Conservation (phyloP, 2,329 filamentous ascomycete genomes). For the Penicillium sumatraense region DNA sequence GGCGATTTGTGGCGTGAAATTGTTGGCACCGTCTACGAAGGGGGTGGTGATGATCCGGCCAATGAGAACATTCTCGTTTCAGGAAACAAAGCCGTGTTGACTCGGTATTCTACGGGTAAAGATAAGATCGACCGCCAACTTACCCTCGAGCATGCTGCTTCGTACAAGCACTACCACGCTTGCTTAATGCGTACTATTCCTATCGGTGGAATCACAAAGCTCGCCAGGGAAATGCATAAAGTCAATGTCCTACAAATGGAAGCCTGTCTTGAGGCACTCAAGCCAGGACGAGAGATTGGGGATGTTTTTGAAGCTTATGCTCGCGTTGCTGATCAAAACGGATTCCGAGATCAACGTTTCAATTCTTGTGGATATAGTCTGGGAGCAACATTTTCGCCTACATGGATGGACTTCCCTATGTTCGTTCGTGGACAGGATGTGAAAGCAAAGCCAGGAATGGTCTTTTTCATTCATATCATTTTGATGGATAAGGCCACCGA, state of each 20-base stretch:
- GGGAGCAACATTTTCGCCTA: conserved; percentile 34
- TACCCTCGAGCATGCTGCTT: conserved; percentile 39
- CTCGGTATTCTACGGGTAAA: conserved; percentile 38
- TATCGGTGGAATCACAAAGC: conserved; percentile 32
- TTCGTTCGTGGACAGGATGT: conserved; percentile 24
- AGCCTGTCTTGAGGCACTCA: conserved; percentile 31
- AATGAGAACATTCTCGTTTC: conserved; percentile 42
- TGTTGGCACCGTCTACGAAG: conserved; percentile 40
- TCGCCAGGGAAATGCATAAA: conserved; percentile 31
- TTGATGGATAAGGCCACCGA: conserved; percentile 41
- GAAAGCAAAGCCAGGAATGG: conserved; percentile 32
- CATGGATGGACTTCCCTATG: conserved; percentile 28
- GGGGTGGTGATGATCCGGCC: conserved; percentile 41
- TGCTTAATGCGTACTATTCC: conserved; percentile 40
- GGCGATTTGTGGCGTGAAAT: conserved; percentile 42
- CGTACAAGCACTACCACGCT: conserved; percentile 41
- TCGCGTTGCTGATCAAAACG: conserved; percentile 36
- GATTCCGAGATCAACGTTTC: conserved; percentile 36
- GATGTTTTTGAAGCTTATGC: conserved; percentile 35
- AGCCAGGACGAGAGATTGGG: conserved; percentile 31
- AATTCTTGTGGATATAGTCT: conserved; percentile 36
- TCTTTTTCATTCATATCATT: conserved; percentile 43
- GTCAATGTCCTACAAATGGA: conserved; percentile 35
- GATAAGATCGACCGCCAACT: conserved; percentile 37
- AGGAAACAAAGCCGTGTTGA: conserved; percentile 38